These are phyloP conservation scores for Suillus plorans DNA, from an alignment of 768 basidiomycete species.

Conservation along the genomic window DNA sequence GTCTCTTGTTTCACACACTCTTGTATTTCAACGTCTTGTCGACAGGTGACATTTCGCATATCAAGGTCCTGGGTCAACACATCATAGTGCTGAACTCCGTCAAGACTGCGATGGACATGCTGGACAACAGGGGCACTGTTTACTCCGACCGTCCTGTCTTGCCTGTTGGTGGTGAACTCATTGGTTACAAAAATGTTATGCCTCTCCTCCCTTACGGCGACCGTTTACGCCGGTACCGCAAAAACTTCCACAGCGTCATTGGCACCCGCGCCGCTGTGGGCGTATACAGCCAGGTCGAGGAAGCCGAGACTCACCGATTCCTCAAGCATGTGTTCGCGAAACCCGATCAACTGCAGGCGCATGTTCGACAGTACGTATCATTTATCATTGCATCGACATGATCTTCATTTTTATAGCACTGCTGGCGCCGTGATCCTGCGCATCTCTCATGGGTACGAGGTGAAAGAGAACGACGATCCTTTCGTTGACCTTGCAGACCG, in stretches of 20 bases:
- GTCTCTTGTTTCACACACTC: not conserved
- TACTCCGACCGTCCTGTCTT: conserved; percentile 64
- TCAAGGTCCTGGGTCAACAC: conserved; percentile 59
- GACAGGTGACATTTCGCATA: conserved; percentile 59
- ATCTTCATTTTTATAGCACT: conserved; percentile 30
- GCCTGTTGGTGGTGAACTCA: conserved; percentile 37
- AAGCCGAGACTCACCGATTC: conserved; percentile 43
- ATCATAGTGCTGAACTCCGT: conserved; percentile 55
- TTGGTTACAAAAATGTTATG: conserved; percentile 33
- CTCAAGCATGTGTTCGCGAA: conserved; percentile 38
- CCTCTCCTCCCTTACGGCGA: conserved; percentile 41
- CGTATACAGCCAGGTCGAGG: conserved; percentile 34
- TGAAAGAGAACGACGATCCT: conserved; percentile 49
- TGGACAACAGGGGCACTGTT: conserved; percentile 63
- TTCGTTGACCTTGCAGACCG: conserved; percentile 50
- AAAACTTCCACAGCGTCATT: conserved; percentile 39
- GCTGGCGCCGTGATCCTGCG: conserved; percentile 54
- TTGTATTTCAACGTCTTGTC: not conserved
- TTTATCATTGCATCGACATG: not conserved
- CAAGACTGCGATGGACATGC: conserved; percentile 50
- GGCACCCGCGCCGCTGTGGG: conserved; percentile 38
- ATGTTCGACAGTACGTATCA: conserved; percentile 40
- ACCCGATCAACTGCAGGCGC: conserved; percentile 35
- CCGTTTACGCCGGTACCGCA: conserved; percentile 41
- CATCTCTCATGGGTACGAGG: conserved; percentile 56